Conservation (phyloP, 129 eudicot species). For the Logfia minima region DNA sequence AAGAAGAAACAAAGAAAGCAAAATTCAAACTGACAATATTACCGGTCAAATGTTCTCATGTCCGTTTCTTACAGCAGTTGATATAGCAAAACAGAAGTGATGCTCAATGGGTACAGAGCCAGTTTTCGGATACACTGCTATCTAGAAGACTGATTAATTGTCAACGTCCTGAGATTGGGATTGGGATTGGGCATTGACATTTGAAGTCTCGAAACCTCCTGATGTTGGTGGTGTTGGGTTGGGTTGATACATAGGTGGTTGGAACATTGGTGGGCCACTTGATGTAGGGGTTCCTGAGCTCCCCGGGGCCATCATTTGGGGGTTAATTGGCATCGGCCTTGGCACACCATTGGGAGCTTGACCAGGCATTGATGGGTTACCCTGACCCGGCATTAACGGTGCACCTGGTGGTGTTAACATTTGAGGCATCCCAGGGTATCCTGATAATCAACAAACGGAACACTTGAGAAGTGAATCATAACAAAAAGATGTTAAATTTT, state of each 20-base stretch:
- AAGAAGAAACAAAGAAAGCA: not conserved
- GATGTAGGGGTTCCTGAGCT: constrained; percentile 31
- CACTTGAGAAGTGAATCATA: not conserved
- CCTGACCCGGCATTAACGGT: constrained; percentile 30
- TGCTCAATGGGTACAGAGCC: not conserved
- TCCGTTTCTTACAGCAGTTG: constrained; percentile 3
- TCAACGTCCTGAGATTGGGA: constrained; percentile 30
- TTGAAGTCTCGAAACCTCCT: constrained; percentile 46
- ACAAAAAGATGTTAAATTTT: not conserved
- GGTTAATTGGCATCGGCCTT: constrained; percentile 34
- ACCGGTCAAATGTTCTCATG: not conserved
- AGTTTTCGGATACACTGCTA: not conserved
- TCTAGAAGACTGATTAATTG: constrained; percentile 7
- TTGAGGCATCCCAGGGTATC: constrained; percentile 65
- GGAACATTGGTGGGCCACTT: constrained; percentile 30
- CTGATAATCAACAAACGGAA: constrained; percentile 29
- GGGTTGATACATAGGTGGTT: constrained; percentile 52
- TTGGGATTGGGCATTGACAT: constrained; percentile 45
- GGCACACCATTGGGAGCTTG: constrained; percentile 38
- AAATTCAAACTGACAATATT: not conserved
- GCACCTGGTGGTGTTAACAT: constrained; percentile 62
- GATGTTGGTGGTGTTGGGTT: constrained; percentile 31
- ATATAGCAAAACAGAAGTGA: not conserved
- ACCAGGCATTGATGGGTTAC: constrained; percentile 42
- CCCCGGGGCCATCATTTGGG: constrained; percentile 38